Base-by-base conservation (phyloP, 257 asterid species). In the Mentha longifolia region DNA sequence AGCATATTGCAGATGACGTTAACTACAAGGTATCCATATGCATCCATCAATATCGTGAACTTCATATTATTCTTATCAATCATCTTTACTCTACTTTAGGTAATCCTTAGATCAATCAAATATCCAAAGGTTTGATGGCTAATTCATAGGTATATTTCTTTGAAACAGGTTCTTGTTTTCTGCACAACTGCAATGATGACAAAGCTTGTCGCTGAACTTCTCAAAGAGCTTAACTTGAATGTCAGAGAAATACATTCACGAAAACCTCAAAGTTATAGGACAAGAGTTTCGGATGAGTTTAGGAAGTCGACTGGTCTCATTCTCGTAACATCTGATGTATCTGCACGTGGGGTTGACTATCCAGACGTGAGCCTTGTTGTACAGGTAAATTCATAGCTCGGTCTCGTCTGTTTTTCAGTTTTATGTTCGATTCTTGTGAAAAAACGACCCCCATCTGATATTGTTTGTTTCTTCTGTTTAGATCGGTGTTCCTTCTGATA, bases 151-250 rank as follows among this genome's bases (percentile, higher is more conserved):
- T 19, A 16, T 41, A 47, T 47, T n/a, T n/a, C 20, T 47, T n/a
- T 66, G 64, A n/a, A 33, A 62, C 89, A 92, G 96, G 83, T 92
- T 75, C 93, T 95, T 61, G 99, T 95, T 64, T 95, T 95, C 68
- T 95, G 99, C 87, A 92, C 99, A 22, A 95, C 99, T 68, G 99
- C 99, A 45, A 95, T 95, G 98, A 95, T 95, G 52, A 95, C 99
- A 30, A 87, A 80, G 81, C 97, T 95, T 31, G 96, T 92, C 31
- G 97, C 99, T 28, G 87, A 83, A 76, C 92, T 95, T 80, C 96
- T 95, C 13, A 57, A 83, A 16, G 95, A 92, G 82, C 96, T 95
- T 12, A 88, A 88, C 69, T 54, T 95, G 81, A 95, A 95, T 65
- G 96, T 95, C 43, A 86, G 98, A 17, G 98, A 95, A 73, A 95